Conservation (phyloP, 805 yeast genomes). For the Wickerhamiella australiensis region DNA sequence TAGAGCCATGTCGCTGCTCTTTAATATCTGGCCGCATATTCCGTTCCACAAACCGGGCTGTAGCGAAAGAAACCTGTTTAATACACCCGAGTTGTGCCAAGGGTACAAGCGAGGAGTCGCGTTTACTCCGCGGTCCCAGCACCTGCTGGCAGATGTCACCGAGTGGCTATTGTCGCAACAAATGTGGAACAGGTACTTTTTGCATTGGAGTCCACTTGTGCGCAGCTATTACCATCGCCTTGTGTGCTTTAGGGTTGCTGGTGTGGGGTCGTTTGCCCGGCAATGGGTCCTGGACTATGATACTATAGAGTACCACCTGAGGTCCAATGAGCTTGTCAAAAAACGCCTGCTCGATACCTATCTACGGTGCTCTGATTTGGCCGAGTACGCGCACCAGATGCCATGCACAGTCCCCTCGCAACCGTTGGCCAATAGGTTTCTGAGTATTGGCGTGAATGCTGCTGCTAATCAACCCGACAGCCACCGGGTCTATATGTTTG, state of each 20-base stretch:
- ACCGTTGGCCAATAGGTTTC: constrained; percentile 25
- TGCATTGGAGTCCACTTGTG: constrained; percentile 72
- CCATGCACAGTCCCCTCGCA: constrained; percentile 21
- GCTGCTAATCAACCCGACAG: constrained; percentile 16
- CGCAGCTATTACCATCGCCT: constrained; percentile 57
- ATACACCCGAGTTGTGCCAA: neutral
- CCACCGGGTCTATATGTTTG: constrained; percentile 27
- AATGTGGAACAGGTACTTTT: constrained; percentile 46
- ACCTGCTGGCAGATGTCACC: constrained; percentile 39
- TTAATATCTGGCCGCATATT: constrained; percentile 61
- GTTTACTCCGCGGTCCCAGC: constrained; percentile 21
- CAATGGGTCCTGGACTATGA: constrained; percentile 21
- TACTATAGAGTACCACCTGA: constrained; percentile 22
- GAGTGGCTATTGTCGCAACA: constrained; percentile 41
- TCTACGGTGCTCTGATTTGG: constrained; percentile 15
- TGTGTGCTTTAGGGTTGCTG: constrained; percentile 50
- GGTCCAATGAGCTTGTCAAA: constrained; percentile 21
- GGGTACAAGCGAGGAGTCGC: constrained; percentile 6
- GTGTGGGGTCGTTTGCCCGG: constrained; percentile 23
- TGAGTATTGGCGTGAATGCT: constrained; percentile 22
- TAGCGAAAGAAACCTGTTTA: neutral
- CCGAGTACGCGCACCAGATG: constrained; percentile 11
- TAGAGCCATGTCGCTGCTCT: constrained; percentile 52
- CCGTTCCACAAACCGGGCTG: constrained; percentile 17
- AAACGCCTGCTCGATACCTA: constrained; percentile 19